Conservation (phyloP, 306 rosid species). For the Quercus alba region DNA sequence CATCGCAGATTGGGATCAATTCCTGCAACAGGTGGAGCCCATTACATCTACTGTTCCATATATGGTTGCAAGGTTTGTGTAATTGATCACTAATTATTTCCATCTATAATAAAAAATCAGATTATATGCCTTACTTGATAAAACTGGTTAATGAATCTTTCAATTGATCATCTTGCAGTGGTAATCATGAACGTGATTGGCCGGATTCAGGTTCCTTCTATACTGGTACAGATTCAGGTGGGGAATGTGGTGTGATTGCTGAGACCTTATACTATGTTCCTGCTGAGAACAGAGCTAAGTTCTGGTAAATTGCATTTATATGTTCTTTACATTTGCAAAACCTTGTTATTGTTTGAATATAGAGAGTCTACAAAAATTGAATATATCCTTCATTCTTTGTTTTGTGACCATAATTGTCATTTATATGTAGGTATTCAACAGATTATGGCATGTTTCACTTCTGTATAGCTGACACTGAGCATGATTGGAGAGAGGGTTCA, state of each 20-base stretch:
- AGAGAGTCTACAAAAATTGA: too few relatives aligned
- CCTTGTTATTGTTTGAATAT: too few relatives aligned
- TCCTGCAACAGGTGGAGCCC: constrained; percentile 89
- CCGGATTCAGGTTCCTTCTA: constrained; percentile 83
- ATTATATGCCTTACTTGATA: not conserved
- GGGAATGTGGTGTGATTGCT: constrained; percentile 88
- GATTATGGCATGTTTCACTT: constrained; percentile 91
- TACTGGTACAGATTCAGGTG: constrained; percentile 69
- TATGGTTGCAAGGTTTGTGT: constrained; percentile 84
- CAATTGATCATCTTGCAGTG: constrained; percentile 46
- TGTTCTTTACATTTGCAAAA: too few relatives aligned
- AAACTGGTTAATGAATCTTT: constrained; percentile 6
- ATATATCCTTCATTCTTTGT: not conserved
- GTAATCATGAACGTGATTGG: constrained; percentile 94
- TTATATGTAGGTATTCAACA: constrained; percentile 58
- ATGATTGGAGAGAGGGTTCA: constrained; percentile 88
- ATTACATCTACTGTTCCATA: constrained; percentile 78
- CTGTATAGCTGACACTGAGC: constrained; percentile 81
- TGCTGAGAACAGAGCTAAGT: constrained; percentile 84
- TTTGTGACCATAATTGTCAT: not conserved
- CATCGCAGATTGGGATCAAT: constrained; percentile 94
- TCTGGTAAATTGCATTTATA: constrained; percentile 47
- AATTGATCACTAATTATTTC: constrained; percentile 9
- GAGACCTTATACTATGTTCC: constrained; percentile 90
- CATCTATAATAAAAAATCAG: not conserved